Evolutionary conservation across 306 rosid genomes (phyloP).

Genomic region (Castanea sativa): DNA sequence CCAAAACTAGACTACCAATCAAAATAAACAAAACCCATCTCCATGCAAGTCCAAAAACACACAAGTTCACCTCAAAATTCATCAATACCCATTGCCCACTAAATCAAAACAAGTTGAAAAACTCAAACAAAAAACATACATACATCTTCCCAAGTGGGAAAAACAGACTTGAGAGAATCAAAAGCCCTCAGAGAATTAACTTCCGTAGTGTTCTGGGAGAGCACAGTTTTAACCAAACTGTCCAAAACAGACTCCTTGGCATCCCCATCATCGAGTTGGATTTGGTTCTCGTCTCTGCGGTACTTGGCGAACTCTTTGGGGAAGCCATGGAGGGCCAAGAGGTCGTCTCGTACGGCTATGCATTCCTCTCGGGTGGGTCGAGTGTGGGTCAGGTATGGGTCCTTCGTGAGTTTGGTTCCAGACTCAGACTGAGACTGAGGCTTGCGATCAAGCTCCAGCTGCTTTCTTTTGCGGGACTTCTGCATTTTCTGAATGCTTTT

Average conservation of each 20-base stretch:
- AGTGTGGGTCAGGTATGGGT: conserved; percentile 56
- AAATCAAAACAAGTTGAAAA: not conserved
- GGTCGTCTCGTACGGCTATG: conserved; percentile 59
- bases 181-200: conserved; percentile 65
- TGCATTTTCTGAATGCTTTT: conserved; percentile 23
- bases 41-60: not conserved
- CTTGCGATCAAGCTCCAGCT: conserved; percentile 3
- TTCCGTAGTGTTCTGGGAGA: conserved; percentile 90
- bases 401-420: conserved; percentile 12
- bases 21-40: not conserved
- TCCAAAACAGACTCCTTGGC: conserved; percentile 65
- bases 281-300: conserved; percentile 35
- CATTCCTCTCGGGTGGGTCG: conserved; percentile 62
- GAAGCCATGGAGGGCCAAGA: conserved; percentile 66
- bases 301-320: conserved; percentile 74
- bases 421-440: conserved; percentile 1
- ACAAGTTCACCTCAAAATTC: not conserved
- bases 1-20: not conserved
- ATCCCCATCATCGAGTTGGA: conserved; percentile 20
- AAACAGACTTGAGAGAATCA: conserved; percentile 69
- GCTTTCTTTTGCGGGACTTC: conserved; percentile 42
- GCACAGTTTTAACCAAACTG: conserved; percentile 74
- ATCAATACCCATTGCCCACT: not conserved
- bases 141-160: conserved; percentile 62
- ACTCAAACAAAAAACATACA: conserved; percentile 1